A percentile compares a stretch with the other conserved stretches of the same genome.
These are phyloP conservation scores for Penicillium nucicola DNA, from an alignment of 495 filamentous ascomycete genomes.

Conservation along the genomic window DNA sequence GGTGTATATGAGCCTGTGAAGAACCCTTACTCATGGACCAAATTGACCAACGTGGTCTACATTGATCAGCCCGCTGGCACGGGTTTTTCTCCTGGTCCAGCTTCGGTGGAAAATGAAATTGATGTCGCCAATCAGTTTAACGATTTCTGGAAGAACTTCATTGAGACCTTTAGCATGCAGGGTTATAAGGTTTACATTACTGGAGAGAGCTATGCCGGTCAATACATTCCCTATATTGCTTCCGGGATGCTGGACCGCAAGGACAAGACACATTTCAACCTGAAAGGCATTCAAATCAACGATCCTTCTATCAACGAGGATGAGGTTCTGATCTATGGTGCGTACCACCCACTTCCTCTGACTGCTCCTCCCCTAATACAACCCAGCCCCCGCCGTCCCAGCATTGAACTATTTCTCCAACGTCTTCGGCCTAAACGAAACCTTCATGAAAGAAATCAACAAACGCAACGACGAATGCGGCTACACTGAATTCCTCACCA, in stretches of 20 bases:
- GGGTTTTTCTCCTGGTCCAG: conserved; percentile 62
- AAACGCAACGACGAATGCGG: conserved; percentile 56
- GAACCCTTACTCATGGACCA: conserved; percentile 69
- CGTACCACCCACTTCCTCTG: neutral
- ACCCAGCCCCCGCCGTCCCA: conserved; percentile 53
- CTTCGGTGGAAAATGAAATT: conserved; percentile 59
- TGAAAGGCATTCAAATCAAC: conserved; percentile 67
- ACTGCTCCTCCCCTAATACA: neutral
- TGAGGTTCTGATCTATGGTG: conserved; percentile 36
- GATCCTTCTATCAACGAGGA: conserved; percentile 60
- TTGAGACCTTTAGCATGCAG: conserved; percentile 63
- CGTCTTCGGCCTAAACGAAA: conserved; percentile 65
- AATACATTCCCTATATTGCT: conserved; percentile 78
- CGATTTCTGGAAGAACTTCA: conserved; percentile 68
- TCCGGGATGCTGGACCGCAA: conserved; percentile 69
- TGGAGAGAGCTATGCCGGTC: conserved; percentile 71
- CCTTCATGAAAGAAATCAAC: conserved; percentile 59
- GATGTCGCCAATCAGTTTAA: conserved; percentile 67
- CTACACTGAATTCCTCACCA: conserved; percentile 58
- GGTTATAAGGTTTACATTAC: conserved; percentile 64
- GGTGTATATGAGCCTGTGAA: conserved; percentile 60
- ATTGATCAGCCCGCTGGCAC: conserved; percentile 77
- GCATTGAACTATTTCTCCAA: conserved; percentile 60
- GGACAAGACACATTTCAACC: conserved; percentile 62
- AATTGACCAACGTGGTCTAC: conserved; percentile 74